Evolutionary conservation across 2,329 filamentous ascomycete genomes (phyloP), one percentile per base, ranked within the genome.

Genomic region (Trichophaea hybrida): DNA sequence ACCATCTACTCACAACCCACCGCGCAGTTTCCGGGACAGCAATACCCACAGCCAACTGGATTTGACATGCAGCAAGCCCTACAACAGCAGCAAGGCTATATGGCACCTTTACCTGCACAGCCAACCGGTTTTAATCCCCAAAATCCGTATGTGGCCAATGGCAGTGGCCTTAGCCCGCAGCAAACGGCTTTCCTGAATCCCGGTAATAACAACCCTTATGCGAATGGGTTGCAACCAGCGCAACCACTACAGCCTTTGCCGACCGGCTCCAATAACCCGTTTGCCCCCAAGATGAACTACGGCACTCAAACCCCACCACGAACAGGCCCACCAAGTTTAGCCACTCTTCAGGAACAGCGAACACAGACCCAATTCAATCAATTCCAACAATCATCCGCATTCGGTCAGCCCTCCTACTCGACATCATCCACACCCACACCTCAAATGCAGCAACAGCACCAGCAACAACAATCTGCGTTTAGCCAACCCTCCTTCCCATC

Each of bases 211-310:
- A 98, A 98, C 71, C 93, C 93, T 0, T 98, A 91, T 88, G 86
- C 88, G 31, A 78, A 77, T 64, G 79, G 76, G 67, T 79, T 79
- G 64, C 76, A 80, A 61, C 71, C 74, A 49, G 76, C 82, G 55
- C 79, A 85, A 56, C 74, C 83, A 1, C 74, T 96, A 64, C 84
- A 86, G 70, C 86, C 89, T 4, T 85, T 88, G 70, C 85, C 87
- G 2, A 98, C 93, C 2, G 93, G 93, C 52, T 97, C 93, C 13
- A 98, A 98, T 76, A 98, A 98, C 71, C 93, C 93, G 1, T 98
- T 98, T 70, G 91, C 93, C 32, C 77, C 80, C 10, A 79, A 84
- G n/a, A 82, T 85, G 69, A 78, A 60, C 74, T 79, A 66, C 74
- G 83, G 76, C 69, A 81, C 75, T 70, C 83, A 75, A 70, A 78